Evolutionary conservation across 1,284 basidiomycete species (phyloP), one percentile per base, ranked within the genome.

Genomic region (Fomitopsis schrenkii): DNA sequence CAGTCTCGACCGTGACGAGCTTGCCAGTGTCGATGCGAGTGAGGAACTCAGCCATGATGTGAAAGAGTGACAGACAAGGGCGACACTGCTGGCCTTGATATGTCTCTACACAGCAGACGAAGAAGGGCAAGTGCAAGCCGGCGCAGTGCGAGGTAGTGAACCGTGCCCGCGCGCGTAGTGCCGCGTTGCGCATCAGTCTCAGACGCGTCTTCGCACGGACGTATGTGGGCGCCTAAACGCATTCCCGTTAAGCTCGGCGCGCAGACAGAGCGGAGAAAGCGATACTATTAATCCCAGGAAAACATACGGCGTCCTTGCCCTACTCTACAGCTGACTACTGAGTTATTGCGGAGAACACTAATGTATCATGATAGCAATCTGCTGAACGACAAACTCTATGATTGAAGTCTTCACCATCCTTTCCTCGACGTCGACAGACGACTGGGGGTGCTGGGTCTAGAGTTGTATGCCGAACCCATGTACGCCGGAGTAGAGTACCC

Each of bases 11-110:
- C n/a, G 88, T 72, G 14, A 88, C 79, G 28, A 92, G 82, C 69
- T 87, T 90, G 2, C 81, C 80, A 28, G 88, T 83, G 68, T 92
- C 90, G 56, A 92, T 81, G 41, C 78, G 77, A 69, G 89, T 88
- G 9, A 88, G 64, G 64, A 89, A 90, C 66, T 92, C 90, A 14
- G 76, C 76, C 87, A 89, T 90, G 40, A 55, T 64, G 8, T 30
- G 2, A 45, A 46, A 10, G 42, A 55, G 52, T 38, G 42, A 12
- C 28, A 5, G 19, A 30, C 22, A 22, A 17, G 28, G 28, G 19
- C 26, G 28, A 17, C 14, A 48, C 12, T 17, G 6, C 28, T 30
- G 48, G 26, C 6, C 12, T n/a, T 50, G 3, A 5, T 6, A 19
- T 7, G 14, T 40, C 14, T 15, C 6, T 46, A 10, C 22, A 5